Conservation (phyloP, 345 rosid species). For the Punica granatum region DNA sequence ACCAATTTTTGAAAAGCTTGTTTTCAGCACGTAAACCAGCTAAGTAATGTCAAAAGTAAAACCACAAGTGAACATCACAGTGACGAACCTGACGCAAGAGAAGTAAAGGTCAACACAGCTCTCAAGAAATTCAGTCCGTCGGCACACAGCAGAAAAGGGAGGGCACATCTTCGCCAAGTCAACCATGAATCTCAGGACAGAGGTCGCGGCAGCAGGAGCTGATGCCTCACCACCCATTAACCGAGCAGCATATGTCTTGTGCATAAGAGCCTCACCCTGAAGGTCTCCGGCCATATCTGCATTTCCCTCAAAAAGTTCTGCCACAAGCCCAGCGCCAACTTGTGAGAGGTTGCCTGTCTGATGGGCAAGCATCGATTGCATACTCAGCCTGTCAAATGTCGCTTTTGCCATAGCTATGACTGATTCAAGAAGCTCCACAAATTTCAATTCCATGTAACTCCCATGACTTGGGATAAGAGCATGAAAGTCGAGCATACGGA, state of each 20-base stretch:
- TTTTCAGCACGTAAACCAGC: not conserved
- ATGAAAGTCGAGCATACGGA: constrained; percentile 98
- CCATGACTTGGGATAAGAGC: constrained; percentile 92
- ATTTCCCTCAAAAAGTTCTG: constrained; percentile 89
- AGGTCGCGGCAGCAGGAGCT: constrained; percentile 97
- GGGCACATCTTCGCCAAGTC: constrained; percentile 98
- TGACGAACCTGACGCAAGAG: constrained; percentile 86
- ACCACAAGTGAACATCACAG: constrained; percentile 11
- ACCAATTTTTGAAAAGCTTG: not conserved
- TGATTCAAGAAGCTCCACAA: constrained; percentile 89
- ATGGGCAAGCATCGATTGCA: constrained; percentile 84
- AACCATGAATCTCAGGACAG: constrained; percentile 98
- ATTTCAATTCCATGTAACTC: constrained; percentile 67
- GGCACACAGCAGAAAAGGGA: constrained; percentile 87
- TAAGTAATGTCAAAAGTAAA: not conserved
- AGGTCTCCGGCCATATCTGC: constrained; percentile 93
- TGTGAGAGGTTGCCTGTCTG: constrained; percentile 90
- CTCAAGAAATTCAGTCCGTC: constrained; percentile 85
- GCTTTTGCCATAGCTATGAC: constrained; percentile 90
- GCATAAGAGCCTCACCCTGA: constrained; percentile 99
- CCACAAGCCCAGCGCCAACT: constrained; percentile 79
- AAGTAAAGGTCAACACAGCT: constrained; percentile 90
- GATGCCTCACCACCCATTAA: constrained; percentile 99
- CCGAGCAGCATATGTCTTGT: constrained; percentile 98
- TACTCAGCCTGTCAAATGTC: constrained; percentile 82